Evolutionary conservation across 1,284 basidiomycete species (phyloP).

Genomic region (Puccinia coronata): DNA sequence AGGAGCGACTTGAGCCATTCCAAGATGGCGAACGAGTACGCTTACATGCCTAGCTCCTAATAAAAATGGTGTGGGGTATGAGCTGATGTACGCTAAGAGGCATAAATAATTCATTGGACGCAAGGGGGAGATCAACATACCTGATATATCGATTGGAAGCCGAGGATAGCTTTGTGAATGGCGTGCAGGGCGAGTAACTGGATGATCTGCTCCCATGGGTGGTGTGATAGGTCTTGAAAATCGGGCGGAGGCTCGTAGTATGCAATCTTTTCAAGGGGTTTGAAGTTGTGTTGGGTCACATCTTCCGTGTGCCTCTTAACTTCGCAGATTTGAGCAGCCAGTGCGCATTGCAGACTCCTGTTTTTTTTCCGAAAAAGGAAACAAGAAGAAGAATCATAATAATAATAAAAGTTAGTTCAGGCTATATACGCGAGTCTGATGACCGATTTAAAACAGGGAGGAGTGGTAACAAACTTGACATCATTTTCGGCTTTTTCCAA

Average conservation of each 20-base stretch:
- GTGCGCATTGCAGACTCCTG: conserved; percentile 68
- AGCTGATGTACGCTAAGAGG: too few relatives aligned
- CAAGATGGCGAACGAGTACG: conserved; percentile 43
- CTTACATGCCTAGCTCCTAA: conserved; percentile 43
- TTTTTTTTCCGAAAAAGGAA: conserved; percentile 54
- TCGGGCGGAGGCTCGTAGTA: conserved; percentile 15
- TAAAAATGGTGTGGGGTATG: too few relatives aligned
- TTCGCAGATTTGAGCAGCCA: conserved; percentile 72
- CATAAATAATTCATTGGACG: too few relatives aligned
- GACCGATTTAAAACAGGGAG: too few relatives aligned
- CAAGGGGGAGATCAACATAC: background rate
- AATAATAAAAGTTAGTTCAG: background rate
- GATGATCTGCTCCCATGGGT: conserved; percentile 31
- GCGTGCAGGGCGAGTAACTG: conserved; percentile 18
- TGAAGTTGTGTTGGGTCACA: conserved; percentile 66
- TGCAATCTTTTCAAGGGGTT: conserved; percentile 56
- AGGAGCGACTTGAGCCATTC: conserved; percentile 50
- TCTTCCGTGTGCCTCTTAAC: conserved; percentile 70
- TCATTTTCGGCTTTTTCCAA: conserved; percentile 63
- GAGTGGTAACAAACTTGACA: conserved; percentile 54
- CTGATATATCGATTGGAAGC: background rate
- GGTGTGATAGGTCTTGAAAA: background rate
- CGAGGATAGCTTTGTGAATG: conserved; percentile 19
- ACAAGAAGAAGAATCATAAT: background rate
- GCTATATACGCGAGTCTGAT: background rate